phyloP scores from a whole-genome alignment of 2,329 filamentous ascomycete species.

The Amauroascus verrucosus region DNA sequence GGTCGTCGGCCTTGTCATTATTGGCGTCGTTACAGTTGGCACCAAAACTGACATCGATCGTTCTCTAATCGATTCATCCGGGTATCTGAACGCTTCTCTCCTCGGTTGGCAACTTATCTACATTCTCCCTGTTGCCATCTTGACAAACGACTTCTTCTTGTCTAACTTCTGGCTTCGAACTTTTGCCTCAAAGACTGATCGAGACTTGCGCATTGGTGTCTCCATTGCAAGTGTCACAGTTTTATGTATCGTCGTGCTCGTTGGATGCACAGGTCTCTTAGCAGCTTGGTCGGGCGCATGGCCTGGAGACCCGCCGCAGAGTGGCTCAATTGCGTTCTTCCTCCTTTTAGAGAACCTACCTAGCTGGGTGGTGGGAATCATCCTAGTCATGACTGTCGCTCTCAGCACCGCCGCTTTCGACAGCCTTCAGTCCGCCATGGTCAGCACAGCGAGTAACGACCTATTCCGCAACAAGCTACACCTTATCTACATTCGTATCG shows the following conservation, averaged over 20 bases:
- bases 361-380: slow-evolving; percentile 69
- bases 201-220: slow-evolving; percentile 64
- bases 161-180: slow-evolving; percentile 77
- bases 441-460: slow-evolving; percentile 75
- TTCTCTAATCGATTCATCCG: slow-evolving; percentile 56
- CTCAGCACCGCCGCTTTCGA: slow-evolving; percentile 72
- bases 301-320: slow-evolving; percentile 50
- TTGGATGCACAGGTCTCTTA: slow-evolving; percentile 62
- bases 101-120: slow-evolving; percentile 80
- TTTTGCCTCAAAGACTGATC: slow-evolving; percentile 68
- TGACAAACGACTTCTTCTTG: slow-evolving; percentile 81
- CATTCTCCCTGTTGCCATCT: slow-evolving; percentile 67
- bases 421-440: slow-evolving; percentile 71
- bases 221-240: slow-evolving; percentile 56
- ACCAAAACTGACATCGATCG: slow-evolving; percentile 62
- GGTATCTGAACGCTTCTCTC: slow-evolving; percentile 56
- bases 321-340: slow-evolving; percentile 65
- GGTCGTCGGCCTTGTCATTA: slow-evolving; percentile 63
- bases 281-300: slow-evolving; percentile 69
- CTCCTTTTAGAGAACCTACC: slow-evolving; percentile 61
- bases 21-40: slow-evolving; percentile 68
- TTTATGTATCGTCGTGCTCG: slow-evolving; percentile 59
- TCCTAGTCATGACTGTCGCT: slow-evolving; percentile 69
- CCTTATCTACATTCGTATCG: slow-evolving; percentile 60
- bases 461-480: slow-evolving; percentile 72